phyloP scores from a whole-genome alignment of 2,329 filamentous ascomycete genomes.

The Pyrenophora teres region DNA sequence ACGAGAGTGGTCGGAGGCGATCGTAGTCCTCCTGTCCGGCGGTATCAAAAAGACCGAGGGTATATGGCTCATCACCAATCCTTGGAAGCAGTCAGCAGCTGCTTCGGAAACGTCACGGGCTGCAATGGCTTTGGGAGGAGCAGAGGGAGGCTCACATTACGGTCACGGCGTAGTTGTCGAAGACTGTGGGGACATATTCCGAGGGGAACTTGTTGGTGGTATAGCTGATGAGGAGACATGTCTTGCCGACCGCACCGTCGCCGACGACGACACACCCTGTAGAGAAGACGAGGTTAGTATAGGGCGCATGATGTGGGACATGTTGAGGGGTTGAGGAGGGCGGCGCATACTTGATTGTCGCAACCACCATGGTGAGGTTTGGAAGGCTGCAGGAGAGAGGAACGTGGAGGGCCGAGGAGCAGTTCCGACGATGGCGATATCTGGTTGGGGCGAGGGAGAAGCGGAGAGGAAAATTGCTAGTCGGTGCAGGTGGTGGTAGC shows the following conservation, averaged over 20 bases:
- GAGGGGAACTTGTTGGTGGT: conserved; percentile 99
- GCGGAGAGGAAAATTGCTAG: conserved; percentile 18
- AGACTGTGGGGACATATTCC: conserved; percentile 99
- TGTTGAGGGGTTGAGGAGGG: conserved; percentile 1
- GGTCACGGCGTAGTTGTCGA: conserved; percentile 99
- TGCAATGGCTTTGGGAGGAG: background rate
- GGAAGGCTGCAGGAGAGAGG: background rate
- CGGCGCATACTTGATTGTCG: conserved; percentile 49
- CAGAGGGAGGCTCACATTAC: conserved; percentile 77
- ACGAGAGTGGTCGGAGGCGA: conserved; percentile 91
- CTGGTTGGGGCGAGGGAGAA: conserved; percentile 21
- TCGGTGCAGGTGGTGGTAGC: conserved; percentile 13
- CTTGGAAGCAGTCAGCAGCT: conserved; percentile 56
- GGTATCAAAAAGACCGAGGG: conserved; percentile 95
- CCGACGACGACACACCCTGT: conserved; percentile 96
- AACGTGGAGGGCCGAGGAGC: background rate
- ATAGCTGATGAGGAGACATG: conserved; percentile 97
- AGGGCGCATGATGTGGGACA: background rate
- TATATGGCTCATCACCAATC: conserved; percentile 99
- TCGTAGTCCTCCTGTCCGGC: conserved; percentile 99
- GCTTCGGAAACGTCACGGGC: conserved; percentile 6
- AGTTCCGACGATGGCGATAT: conserved; percentile 9
- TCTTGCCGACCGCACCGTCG: conserved; percentile 99
- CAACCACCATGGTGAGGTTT: conserved; percentile 45
- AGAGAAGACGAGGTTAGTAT: conserved; percentile 17